Evolutionary conservation across 306 rosid species (phyloP), one percentile per base, ranked within the genome.

Genomic region (Argentina anserina): DNA sequence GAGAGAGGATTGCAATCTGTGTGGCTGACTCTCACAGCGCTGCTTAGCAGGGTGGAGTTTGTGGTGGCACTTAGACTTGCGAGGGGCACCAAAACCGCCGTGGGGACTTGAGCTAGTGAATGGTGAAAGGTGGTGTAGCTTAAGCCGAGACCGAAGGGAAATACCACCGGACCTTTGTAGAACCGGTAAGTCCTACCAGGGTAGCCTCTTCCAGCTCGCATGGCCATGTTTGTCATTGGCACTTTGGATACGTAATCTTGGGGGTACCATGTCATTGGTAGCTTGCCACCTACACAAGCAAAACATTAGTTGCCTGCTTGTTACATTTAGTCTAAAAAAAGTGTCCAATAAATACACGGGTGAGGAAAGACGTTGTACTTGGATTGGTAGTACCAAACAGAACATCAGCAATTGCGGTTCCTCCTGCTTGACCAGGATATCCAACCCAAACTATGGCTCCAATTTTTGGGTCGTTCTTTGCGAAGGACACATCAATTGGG

Each of bases 381-480:
- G 98, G 96, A 69, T 86, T 92, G 5, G 77, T 85, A 33, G 82
- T 66, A 15, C 98, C 98, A 36, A 92, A 92, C 28, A 92, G 12
- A 0, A 92, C 86, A 70, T 92, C 98, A 15, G 98, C 96, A 11
- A 92, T 84, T 69, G 98, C 98, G 6, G 95, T 80, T 33, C 98
- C 98, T 5, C 98, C 98, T 7, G 94, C 94, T 65, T 92, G 96
- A 8, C 98, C 98, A 23, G 98, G 98, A 79, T 92, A 92, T 31
- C 98, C 98, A 61, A 49, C 94, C 98, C 98, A 92, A 65, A 92
- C 21, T 50, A 94, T 94, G 15, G 85, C 95, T 72, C 89, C 64
- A 43, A 94, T 85, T 15, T 83, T 81, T 0, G 91, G 91, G 7
- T 88, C 85, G 14, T 69, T 55, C 67, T 89, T 83, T 0, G 97